Base-by-base conservation (phyloP, 2,329 filamentous ascomycete species). In the Teratosphaeria epicoccoides region DNA sequence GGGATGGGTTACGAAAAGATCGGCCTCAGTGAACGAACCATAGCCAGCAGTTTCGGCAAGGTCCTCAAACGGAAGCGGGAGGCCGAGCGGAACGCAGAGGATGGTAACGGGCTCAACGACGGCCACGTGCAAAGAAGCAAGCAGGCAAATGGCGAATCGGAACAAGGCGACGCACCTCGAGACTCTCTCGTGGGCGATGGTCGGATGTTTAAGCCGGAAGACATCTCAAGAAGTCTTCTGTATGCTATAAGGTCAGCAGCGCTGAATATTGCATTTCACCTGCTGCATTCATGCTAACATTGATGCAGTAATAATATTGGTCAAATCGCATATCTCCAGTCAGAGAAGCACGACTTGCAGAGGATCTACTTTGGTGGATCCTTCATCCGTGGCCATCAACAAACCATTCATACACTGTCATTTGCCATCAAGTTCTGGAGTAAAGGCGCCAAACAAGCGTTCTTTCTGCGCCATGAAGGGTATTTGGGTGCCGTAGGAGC, bases 381-480 rank as follows among this genome's bases (percentile, higher is more conserved):
- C 6, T 98, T 97, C 67, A 97, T 98, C 66, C 84, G 93, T 43
- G 93, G 93, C 40, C 93, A 98, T 69, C 83, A 87, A 14, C 93
- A 97, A 72, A 98, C 93, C 11, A 98, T 98, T 81, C 95, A 97
- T 70, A 97, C 93, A 0, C 76, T 98, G 9, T 90, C 86, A 51
- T 98, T 95, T 66, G 93, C 91, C 65, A 96, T 98, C 71, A 88
- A 88, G 61, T 98, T 97, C 72, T 98, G 93, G 93, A 89, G 86
- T 59, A 88, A 93, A 66, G 91, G 90, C 43, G 78, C 83, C 64
- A 96, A 95, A 70, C 88, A 96, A 70, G 93, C 93, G 0, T 97
- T 95, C 68, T 98, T 98, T 68, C 68, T 98, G 54, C 79, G 93
- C 5, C 93, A 98, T 63, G 93, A 98, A 70, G 93, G 93, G 24